Percentiles rank a stretch among this genome's conserved stretches.
These are phyloP conservation scores for Achlya hypogyna DNA, from an alignment of 352 stramenopile genomes.

Conservation along the genomic window DNA sequence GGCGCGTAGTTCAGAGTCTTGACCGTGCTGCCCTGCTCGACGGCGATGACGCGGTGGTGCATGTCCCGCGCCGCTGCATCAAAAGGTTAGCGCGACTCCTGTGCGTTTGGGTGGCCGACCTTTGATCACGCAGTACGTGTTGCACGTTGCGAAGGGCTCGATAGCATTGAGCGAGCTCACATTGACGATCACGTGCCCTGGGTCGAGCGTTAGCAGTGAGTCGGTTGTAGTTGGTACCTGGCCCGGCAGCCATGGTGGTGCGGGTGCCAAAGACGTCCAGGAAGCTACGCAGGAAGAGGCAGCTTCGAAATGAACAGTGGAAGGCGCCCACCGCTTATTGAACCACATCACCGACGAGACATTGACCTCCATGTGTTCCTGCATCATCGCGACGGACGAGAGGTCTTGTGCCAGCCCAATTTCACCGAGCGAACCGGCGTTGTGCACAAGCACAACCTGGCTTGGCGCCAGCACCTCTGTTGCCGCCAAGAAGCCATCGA, in stretches of 20 bases:
- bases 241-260: background rate
- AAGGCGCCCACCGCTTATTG: slow-evolving; percentile 47
- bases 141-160: slow-evolving; percentile 65
- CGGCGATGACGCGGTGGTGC: slow-evolving; percentile 60
- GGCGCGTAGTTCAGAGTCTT: slow-evolving; percentile 78
- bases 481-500: slow-evolving; percentile 35
- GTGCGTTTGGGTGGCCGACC: background rate
- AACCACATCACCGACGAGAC: slow-evolving; percentile 78
- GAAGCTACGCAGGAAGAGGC: slow-evolving; percentile 26
- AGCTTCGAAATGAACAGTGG: background rate
- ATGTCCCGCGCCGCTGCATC: slow-evolving; percentile 70
- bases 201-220: slow-evolving; percentile 23
- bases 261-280: slow-evolving; percentile 42
- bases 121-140: slow-evolving; percentile 79
- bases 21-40: slow-evolving; percentile 34
- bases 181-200: slow-evolving; percentile 50
- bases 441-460: slow-evolving; percentile 64
- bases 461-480: slow-evolving; percentile 19
- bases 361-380: slow-evolving; percentile 70
- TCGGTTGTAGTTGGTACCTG: background rate
- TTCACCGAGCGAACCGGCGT: slow-evolving; percentile 68
- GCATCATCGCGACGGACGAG: slow-evolving; percentile 33
- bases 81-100: background rate
- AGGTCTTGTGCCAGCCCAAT: slow-evolving; percentile 49
- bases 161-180: slow-evolving; percentile 80